Base-by-base conservation (phyloP, 2,329 filamentous ascomycete species). In the Nemania sp. region DNA sequence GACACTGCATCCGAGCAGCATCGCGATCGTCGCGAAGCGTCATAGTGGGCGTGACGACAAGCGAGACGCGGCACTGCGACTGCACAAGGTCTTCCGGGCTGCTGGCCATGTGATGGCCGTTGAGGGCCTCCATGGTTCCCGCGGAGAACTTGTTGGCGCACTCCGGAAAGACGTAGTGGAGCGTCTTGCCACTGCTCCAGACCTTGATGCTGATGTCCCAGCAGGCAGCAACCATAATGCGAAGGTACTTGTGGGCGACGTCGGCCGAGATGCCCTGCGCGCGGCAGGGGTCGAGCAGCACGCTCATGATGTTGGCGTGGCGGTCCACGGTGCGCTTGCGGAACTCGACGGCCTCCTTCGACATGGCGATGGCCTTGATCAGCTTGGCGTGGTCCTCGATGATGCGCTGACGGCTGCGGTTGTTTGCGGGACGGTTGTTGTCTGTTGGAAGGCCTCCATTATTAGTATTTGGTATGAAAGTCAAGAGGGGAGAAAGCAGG, bases 371-470 rank as follows among this genome's bases (percentile, higher is more conserved):
- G 49, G 65, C 54, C 13, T 57, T 49, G 51, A 73, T 67, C 12
- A 74, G 58, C 10, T 65, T 67, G 1, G 73, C 68, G 35, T 74
- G 73, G 37, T 74, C 71, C 7, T 71, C 63, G n/a, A 74, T 67
- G 4, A 72, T 59, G 2, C 65, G 62, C 53, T 73, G 71, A 11
- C 71, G 68, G 1, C 59, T 64, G 7, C 64, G 64, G 17, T 37
- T 57, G n/a, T 59, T 34, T 1, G 40, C 15, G 10, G 47, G 18
- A 4, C 60, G 60, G 2, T 50, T 40, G n/a, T 34, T 45, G 10
- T 68, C 65, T 65, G 51, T 37, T 13, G 18, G 34, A 48, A 13
- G 35, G 9, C 2, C 12, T 29, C 2, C 2, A 6, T 21, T 9
- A 47, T 69, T 61, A 68, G 63, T 53, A 63, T 18, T 17, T 18